Base-by-base conservation (phyloP, 225 moss, liverwort and hornwort genomes). In the Ulota crispa region DNA sequence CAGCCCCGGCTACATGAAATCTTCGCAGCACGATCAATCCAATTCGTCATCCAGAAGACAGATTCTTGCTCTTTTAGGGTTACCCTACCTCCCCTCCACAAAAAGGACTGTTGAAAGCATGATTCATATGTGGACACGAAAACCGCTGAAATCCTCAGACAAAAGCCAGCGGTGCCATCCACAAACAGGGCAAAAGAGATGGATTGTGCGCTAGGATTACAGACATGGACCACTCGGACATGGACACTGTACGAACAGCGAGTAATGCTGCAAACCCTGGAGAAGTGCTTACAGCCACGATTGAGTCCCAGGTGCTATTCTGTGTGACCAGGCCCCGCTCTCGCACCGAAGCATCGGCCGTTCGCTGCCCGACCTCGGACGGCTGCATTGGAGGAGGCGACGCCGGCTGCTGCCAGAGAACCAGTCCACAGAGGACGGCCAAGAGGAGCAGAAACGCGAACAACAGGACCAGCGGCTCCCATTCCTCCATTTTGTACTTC, bases 311-410 rank as follows among this genome's bases (percentile, higher is more conserved):
- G 39, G 91, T 83, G 28, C 93, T 76, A 61, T 94, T 90, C 24
- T 77, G 55, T 18, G 86, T 66, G 34, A 95, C 91, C 36, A 97
- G 91, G 31, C 90, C 93, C 37, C 96, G 90, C 62, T 88, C 88
- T 20, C 87, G 90, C 63, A 92, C 95, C 6, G 92, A 95, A 1
- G 75, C 65, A 31, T 83, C 85, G 1, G 87, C 86, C 65, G 42
- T 66, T 73, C 47, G 84, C 47, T 18, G 42, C 59, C 56, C 59
- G 9, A 4, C 8, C 37, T 76, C 76, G 7, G 56, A 24, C 19
- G 63, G 53, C 21, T 77, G 23, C 59, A 6, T 9, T 3, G 78
- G 14, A 30, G 57, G 43, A 43, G 54, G 18, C 23, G 82, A 23
- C 7, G 55, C 13, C 20, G 61, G 45, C 53, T 79, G 80, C 56